Percentiles rank a stretch among this genome's conserved stretches.
Conservation (phyloP, 495 filamentous ascomycete species). For the Oleoguttula mirabilis region DNA sequence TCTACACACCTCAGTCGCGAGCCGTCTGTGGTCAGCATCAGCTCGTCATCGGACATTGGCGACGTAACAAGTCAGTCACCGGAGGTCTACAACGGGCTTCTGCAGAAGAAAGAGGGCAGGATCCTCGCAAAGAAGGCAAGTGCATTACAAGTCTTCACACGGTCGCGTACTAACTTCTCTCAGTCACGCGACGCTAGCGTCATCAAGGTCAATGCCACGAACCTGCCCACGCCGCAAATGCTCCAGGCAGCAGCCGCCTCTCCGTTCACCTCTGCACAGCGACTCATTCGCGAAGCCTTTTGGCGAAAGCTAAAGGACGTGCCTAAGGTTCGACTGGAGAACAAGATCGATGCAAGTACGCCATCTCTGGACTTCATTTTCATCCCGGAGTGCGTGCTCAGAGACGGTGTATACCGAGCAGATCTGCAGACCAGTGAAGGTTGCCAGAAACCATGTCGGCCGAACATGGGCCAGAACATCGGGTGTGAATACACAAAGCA, state of each 20-base stretch:
- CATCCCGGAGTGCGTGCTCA: conserved; percentile 23
- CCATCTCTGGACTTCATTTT: conserved; percentile 30
- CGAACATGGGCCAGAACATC: conserved; percentile 30
- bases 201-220: conserved; percentile 12
- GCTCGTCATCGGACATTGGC: not conserved
- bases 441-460: conserved; percentile 25
- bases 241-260: conserved; percentile 13
- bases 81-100: conserved; percentile 26
- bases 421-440: conserved; percentile 23
- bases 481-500: conserved; percentile 30
- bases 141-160: not conserved
- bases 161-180: not conserved
- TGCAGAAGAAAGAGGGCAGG: conserved; percentile 22
- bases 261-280: conserved; percentile 9
- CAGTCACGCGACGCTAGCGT: conserved; percentile 4
- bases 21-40: conserved; percentile 2
- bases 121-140: conserved; percentile 21
- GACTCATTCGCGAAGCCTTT: conserved; percentile 24
- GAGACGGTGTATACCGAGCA: conserved; percentile 24
- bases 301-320: conserved; percentile 18
- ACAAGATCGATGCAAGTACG: conserved; percentile 23
- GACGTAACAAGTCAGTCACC: not conserved
- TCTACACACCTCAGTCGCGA: conserved; percentile 1
- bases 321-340: conserved; percentile 18
- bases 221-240: conserved; percentile 28